Evolutionary conservation across 2,329 filamentous ascomycete genomes (phyloP), one percentile per base, ranked within the genome.

Genomic region (Diaporthe ilicicola): DNA sequence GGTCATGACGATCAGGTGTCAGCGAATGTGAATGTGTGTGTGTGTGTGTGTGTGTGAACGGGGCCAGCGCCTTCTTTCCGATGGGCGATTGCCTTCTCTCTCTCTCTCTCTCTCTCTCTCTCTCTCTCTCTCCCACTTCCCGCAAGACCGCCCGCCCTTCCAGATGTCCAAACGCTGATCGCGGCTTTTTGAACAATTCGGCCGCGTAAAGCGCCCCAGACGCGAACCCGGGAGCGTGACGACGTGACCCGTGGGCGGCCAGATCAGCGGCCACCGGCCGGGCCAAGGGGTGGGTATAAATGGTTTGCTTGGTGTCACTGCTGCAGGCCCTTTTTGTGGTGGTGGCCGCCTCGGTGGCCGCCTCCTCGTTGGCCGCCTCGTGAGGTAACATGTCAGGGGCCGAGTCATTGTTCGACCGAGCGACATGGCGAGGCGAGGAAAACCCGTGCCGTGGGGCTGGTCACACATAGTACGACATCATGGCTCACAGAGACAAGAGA

Each of bases 381-480:
- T 62, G 39, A 62, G 42, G 56, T 34, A 62, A 62, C 56, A 39
- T 48, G 56, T 62, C 56, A 62, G 39, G 56, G 56, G 56, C 56
- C 56, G 56, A 62, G 56, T 62, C 56, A 62, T 62, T 62, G 56
- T 62, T 62, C 56, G 42, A 62, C 56, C 56, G 56, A 62, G 42
- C 56, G 56, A 46, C 27, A 62, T 46, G 24, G 56, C 56, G 56
- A 62, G 42, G 42, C 39, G 44, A 62, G 42, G 29, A 39, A 6
- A 46, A 42, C 27, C 27, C 56, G 32, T 62, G 44, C 22, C 56
- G 42, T 46, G 56, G 56, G 56, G 56, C 56, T 44, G 17, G 27
- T 32, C n/a, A 39, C 56, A 46, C 39, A 7, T 24, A n/a, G n/a
- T n/a, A 27, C 56, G 29, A 62, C 56, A 46, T 62, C 39, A 48